Conservation (phyloP, 768 basidiomycete species). For the Lactarius deliciosus region DNA sequence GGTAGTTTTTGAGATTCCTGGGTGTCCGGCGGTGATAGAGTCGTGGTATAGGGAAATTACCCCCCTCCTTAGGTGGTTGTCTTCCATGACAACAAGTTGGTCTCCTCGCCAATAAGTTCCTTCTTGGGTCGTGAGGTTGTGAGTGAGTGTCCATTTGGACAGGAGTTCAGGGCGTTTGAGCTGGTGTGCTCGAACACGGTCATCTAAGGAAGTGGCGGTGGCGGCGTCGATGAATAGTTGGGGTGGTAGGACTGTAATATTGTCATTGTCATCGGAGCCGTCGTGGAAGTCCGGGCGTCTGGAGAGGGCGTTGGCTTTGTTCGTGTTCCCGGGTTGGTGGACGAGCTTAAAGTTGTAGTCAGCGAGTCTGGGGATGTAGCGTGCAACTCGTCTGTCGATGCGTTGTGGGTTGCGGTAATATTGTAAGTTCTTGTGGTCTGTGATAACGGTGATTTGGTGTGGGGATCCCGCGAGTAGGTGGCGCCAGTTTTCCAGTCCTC, state of each 20-base stretch:
- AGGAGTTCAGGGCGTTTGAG: background rate
- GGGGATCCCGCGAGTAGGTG: background rate
- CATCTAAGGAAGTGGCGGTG: background rate
- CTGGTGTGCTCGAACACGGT: background rate
- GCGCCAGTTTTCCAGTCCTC: too few relatives aligned
- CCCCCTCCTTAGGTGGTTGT: background rate
- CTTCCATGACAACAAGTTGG: background rate
- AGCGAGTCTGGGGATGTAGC: background rate
- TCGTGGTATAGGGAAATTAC: background rate
- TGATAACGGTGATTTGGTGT: background rate
- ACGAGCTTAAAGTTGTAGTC: background rate
- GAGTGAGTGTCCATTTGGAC: rapidly evolving
- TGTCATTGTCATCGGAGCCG: background rate
- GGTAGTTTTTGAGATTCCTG: background rate
- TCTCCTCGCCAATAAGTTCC: background rate
- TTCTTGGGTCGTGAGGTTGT: rapidly evolving
- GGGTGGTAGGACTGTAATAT: background rate
- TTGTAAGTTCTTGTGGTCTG: background rate
- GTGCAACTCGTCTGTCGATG: background rate
- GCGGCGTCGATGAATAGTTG: background rate
- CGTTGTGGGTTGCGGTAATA: background rate
- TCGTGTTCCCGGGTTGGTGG: rapidly evolving
- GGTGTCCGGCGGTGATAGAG: background rate
- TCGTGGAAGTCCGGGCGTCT: too few relatives aligned
- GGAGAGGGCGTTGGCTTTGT: background rate